These are phyloP conservation scores for Fusarium protoensiforme DNA, from an alignment of 2,329 filamentous ascomycete species.

Conservation along the genomic window DNA sequence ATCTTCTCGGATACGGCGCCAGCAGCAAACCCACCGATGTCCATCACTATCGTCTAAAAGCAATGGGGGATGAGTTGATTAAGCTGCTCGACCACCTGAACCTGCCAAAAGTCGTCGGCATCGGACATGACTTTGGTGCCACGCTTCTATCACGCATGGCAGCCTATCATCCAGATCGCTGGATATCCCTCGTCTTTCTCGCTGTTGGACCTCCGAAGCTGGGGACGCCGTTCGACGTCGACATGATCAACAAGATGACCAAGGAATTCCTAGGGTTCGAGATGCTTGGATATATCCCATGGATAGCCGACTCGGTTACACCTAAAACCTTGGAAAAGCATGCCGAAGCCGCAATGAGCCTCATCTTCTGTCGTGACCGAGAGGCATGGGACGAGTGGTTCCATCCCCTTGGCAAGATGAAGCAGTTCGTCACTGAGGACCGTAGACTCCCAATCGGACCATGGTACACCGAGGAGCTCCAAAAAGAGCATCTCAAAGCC, in stretches of 20 bases:
- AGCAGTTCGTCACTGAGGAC: slow-evolving; percentile 40
- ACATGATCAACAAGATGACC: slow-evolving; percentile 47
- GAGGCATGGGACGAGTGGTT: slow-evolving; percentile 41
- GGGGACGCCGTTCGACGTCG: slow-evolving; percentile 44
- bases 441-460: slow-evolving; percentile 31
- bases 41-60: slow-evolving; percentile 45
- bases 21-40: slow-evolving; percentile 47
- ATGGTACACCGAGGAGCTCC: slow-evolving; percentile 42
- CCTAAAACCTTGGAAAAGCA: slow-evolving; percentile 39
- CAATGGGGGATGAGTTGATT: slow-evolving; percentile 47
- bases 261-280: slow-evolving; percentile 43
- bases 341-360: slow-evolving; percentile 40
- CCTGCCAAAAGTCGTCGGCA: slow-evolving; percentile 55
- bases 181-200: slow-evolving; percentile 41
- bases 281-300: slow-evolving; percentile 47
- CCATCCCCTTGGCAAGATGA: slow-evolving; percentile 43
- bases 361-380: slow-evolving; percentile 43
- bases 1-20: slow-evolving; percentile 54
- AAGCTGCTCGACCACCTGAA: slow-evolving; percentile 46
- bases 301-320: slow-evolving; percentile 32
- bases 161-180: slow-evolving; percentile 39
- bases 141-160: slow-evolving; percentile 45
- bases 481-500: slow-evolving; percentile 34
- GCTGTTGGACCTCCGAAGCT: slow-evolving; percentile 45
- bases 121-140: slow-evolving; percentile 52